Conservation (phyloP, 2,329 filamentous ascomycete species). For the Colletotrichum tofieldiae region DNA sequence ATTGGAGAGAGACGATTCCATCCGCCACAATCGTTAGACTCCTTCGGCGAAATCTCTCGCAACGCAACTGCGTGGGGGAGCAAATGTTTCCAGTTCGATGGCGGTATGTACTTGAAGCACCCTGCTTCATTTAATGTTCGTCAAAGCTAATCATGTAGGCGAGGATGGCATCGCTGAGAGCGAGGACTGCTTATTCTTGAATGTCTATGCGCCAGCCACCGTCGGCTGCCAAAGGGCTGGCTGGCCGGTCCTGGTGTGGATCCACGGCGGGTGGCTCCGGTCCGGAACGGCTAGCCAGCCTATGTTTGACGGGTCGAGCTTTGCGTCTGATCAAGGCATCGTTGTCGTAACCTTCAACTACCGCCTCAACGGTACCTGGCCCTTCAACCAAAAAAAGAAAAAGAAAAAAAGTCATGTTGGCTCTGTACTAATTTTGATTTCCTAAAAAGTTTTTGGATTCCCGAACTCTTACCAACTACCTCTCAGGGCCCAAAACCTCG, state of each 20-base stretch:
- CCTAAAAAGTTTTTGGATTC: constrained; percentile 24
- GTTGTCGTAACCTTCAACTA: constrained; percentile 37
- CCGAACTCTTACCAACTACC: constrained; percentile 20
- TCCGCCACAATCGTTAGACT: neutral
- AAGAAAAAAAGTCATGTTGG: no score
- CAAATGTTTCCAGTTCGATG: constrained; percentile 10
- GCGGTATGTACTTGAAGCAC: neutral
- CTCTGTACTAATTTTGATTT: neutral
- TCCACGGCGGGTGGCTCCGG: constrained; percentile 42
- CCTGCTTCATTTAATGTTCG: neutral
- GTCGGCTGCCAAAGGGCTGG: constrained; percentile 24
- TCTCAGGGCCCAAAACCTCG: constrained; percentile 59
- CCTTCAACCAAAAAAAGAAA: neutral
- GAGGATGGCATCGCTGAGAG: constrained; percentile 42
- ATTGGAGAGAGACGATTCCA: constrained; percentile 30
- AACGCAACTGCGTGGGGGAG: constrained; percentile 17
- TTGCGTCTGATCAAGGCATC: constrained; percentile 25
- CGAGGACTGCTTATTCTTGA: constrained; percentile 55
- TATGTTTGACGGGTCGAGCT: constrained; percentile 28
- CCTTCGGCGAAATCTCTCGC: neutral
- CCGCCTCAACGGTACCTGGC: constrained; percentile 11
- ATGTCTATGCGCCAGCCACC: constrained; percentile 50
- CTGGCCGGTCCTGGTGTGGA: constrained; percentile 39
- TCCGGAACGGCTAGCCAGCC: constrained; percentile 24
- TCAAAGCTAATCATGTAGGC: neutral